Percentiles rank a stretch among this genome's conserved stretches.
These are phyloP conservation scores for Dictyostelium firmibasis DNA, from an alignment of 78 protist genomes.

Conservation along the genomic window DNA sequence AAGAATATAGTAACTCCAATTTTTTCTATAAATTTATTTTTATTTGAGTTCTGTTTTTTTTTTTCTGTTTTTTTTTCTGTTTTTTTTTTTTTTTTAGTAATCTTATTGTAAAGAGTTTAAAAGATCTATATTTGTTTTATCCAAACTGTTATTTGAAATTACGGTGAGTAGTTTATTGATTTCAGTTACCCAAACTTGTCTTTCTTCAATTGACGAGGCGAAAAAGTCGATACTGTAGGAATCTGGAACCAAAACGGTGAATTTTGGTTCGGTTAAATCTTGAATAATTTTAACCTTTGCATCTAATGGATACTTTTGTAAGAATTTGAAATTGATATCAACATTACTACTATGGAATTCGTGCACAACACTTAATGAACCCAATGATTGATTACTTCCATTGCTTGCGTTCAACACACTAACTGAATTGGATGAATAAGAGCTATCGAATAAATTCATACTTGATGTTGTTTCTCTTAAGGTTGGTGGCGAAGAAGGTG, in stretches of 20 bases:
- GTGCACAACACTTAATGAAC: background rate
- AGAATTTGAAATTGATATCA: slow-evolving; percentile 34
- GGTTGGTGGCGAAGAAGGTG: background rate
- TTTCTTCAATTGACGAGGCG: slow-evolving; percentile 22
- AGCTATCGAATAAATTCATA: background rate
- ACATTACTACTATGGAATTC: slow-evolving; percentile 4
- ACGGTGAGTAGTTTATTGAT: slow-evolving; percentile 18
- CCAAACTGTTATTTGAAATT: slow-evolving; percentile 24
- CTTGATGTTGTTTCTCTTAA: background rate
- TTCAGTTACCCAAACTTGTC: slow-evolving; percentile 54
- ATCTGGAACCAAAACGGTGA: slow-evolving; percentile 52
- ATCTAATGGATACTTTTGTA: slow-evolving; percentile 17
- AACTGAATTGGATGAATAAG: background rate
- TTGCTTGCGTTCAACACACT: background rate
- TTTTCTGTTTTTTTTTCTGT: background rate
- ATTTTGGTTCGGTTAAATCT: slow-evolving; percentile 45
- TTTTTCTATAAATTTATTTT: background rate
- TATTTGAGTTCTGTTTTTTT: background rate
- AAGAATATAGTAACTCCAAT: no score
- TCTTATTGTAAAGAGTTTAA: background rate
- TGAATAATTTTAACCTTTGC: slow-evolving; percentile 63
- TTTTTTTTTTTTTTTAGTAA: background rate
- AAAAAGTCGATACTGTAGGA: slow-evolving; percentile 20
- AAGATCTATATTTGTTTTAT: background rate
- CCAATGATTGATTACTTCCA: background rate